These are phyloP conservation scores for Silene conica DNA, from an alignment of 148 eudicot genomes.

Conservation along the genomic window DNA sequence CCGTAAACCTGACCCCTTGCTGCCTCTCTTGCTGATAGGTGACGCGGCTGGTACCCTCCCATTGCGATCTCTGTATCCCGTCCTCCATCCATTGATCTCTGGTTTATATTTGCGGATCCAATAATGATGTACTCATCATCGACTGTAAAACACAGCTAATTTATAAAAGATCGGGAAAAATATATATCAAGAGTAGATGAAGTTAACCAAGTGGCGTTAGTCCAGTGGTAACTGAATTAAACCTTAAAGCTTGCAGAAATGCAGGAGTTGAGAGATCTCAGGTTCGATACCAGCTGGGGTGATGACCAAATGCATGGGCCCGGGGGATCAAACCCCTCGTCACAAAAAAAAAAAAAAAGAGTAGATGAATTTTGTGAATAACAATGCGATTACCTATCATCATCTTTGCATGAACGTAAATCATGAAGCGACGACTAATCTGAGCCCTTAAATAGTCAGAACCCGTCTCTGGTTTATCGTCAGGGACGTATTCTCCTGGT, in stretches of 20 bases:
- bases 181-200: no score
- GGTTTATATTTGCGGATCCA: conserved; percentile 86
- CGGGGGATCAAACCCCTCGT: no score
- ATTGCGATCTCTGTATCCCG: conserved; percentile 85
- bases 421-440: conserved; percentile 73
- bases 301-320: no score
- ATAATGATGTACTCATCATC: conserved; percentile 82
- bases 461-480: conserved; percentile 48
- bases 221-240: no score
- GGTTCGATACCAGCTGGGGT: no score
- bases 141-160: conserved; percentile 27
- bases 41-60: conserved; percentile 74
- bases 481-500: conserved; percentile 44
- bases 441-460: conserved; percentile 65
- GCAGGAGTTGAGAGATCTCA: no score
- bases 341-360: no score
- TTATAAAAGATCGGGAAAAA: neutral
- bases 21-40: conserved; percentile 34
- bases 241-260: no score
- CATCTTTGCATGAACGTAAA: conserved; percentile 87
- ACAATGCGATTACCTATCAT: conserved; percentile 58
- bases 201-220: no score
- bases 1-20: conserved; percentile 53
- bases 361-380: no score
- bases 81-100: conserved; percentile 77